Evolutionary conservation across 2,329 filamentous ascomycete species (phyloP).

Genomic region (Albifimbria verrucaria): DNA sequence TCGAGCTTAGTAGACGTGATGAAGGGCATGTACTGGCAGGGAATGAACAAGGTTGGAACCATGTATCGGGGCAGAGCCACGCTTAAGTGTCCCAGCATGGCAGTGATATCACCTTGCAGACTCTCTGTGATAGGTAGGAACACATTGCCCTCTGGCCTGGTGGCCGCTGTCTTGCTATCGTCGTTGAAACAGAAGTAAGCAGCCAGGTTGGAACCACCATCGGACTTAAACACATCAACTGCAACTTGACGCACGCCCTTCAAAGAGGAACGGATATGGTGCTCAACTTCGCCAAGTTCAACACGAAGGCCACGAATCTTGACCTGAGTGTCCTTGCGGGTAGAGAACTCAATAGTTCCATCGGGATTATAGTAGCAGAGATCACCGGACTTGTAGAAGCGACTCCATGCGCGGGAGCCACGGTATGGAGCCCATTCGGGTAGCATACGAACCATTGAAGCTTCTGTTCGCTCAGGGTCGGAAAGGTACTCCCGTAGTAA

Average conservation of each 20-base stretch:
- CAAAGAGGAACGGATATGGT: not conserved
- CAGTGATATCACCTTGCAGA: not conserved
- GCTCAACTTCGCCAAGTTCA: slow-evolving; percentile 32
- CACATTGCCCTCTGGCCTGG: too few species aligned
- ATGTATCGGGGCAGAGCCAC: slow-evolving; percentile 12
- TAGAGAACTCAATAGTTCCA: slow-evolving; percentile 30
- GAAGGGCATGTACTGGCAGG: slow-evolving; percentile 9
- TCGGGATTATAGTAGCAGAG: slow-evolving; percentile 23
- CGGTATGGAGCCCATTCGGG: slow-evolving; percentile 9
- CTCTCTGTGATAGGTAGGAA: too few species aligned
- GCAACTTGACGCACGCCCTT: not conserved
- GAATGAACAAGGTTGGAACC: slow-evolving; percentile 10
- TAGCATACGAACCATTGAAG: slow-evolving; percentile 25
- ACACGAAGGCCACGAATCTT: slow-evolving; percentile 33
- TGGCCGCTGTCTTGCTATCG: too few species aligned
- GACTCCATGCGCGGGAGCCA: not conserved
- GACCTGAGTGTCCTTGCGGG: not conserved
- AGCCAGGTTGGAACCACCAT: not conserved
- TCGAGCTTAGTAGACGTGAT: slow-evolving; percentile 14
- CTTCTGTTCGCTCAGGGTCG: slow-evolving; percentile 16
- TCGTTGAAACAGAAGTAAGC: not conserved
- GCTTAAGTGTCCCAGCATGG: not conserved
- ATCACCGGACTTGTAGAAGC: slow-evolving; percentile 20
- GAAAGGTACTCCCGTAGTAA: slow-evolving; percentile 20
- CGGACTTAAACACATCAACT: not conserved